phyloP scores from a whole-genome alignment of 108 stramenopile species.

The Stephanodiscus minutulus region DNA sequence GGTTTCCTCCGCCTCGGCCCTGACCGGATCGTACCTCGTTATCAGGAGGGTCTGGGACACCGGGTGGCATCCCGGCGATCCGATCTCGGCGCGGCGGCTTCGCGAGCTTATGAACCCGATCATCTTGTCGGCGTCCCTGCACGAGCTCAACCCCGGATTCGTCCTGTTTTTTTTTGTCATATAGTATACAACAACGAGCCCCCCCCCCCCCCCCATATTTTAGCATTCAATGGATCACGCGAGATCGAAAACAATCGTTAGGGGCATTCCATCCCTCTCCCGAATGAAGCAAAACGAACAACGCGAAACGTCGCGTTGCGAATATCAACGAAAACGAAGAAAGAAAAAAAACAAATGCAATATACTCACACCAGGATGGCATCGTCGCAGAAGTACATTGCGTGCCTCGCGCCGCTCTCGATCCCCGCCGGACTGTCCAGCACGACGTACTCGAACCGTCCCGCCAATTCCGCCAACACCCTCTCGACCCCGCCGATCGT shows the following conservation, averaged over 20 bases:
- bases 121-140: constrained; percentile 79
- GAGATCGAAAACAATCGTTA: neutral
- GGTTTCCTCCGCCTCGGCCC: constrained; percentile 53
- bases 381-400: constrained; percentile 78
- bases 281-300: too few relatives aligned
- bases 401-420: constrained; percentile 67
- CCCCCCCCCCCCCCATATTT: too few relatives aligned
- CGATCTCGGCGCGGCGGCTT: constrained; percentile 58
- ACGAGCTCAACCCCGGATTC: constrained; percentile 64
- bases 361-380: constrained; percentile 55
- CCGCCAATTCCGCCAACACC: constrained; percentile 46
- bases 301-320: too few relatives aligned
- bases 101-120: constrained; percentile 66
- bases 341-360: neutral
- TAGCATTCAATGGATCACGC: too few relatives aligned
- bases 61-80: constrained; percentile 26
- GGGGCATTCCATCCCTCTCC: too few relatives aligned
- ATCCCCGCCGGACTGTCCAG: constrained; percentile 71
- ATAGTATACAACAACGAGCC: neutral
- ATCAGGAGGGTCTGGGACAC: constrained; percentile 55
- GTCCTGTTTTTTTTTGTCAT: constrained; percentile 8
- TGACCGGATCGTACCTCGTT: constrained; percentile 62
- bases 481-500: constrained; percentile 66
- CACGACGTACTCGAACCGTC: constrained; percentile 63
- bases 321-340: neutral